phyloP scores from a whole-genome alignment of 345 rosid genomes.

The Leavenworthia alabamica region DNA sequence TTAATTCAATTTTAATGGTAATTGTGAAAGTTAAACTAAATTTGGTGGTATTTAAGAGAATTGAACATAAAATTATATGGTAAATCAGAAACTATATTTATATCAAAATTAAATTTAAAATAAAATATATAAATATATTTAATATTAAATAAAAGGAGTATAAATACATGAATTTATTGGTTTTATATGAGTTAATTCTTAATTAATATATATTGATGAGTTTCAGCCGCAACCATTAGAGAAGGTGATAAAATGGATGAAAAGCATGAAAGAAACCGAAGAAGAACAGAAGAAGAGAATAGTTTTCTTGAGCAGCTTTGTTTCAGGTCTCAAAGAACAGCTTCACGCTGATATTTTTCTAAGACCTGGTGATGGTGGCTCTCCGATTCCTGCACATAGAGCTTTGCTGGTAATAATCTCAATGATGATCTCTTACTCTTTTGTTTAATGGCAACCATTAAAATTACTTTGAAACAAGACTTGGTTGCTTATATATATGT shows the following conservation, averaged over 20 bases:
- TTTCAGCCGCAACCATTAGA: slow-evolving; percentile 40
- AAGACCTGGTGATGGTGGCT: slow-evolving; percentile 49
- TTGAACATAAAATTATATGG: no score
- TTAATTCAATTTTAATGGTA: no score
- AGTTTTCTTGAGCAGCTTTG: slow-evolving; percentile 48
- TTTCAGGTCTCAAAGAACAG: slow-evolving; percentile 41
- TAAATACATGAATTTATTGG: no score
- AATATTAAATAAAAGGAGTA: no score
- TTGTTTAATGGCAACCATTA: background rate
- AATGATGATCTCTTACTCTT: background rate
- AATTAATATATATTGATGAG: no score
- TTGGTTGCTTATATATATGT: background rate
- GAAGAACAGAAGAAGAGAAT: slow-evolving; percentile 55
- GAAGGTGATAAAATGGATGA: slow-evolving; percentile 60
- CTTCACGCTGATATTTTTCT: slow-evolving; percentile 60
- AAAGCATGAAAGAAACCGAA: slow-evolving; percentile 52
- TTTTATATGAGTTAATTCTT: no score
- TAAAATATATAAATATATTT: no score
- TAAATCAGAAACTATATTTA: no score
- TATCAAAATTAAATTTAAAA: no score
- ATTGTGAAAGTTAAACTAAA: no score
- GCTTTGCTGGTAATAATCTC: slow-evolving; percentile 51
- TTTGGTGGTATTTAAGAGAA: no score
- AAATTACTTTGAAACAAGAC: background rate
- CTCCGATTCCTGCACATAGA: slow-evolving; percentile 57